phyloP scores from a whole-genome alignment of 768 basidiomycete genomes.

The Rickenella mellea region DNA sequence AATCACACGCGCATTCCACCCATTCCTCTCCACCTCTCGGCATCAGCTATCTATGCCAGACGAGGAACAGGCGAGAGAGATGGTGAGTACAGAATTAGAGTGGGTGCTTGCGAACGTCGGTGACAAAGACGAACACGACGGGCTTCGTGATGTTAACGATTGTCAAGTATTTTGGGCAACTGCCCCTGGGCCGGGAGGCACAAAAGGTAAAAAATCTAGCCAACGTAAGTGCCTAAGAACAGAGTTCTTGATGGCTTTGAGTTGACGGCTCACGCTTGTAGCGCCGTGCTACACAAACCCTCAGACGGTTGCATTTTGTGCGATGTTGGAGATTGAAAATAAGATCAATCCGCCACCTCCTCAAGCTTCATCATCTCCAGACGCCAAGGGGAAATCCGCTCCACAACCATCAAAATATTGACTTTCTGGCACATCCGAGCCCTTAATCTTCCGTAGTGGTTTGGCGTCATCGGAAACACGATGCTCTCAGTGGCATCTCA shows the following conservation, averaged over 20 bases:
- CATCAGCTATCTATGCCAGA: constrained; percentile 53
- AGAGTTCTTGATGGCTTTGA: constrained; percentile 3
- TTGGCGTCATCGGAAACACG: no score
- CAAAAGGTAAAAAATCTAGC: constrained; percentile 26
- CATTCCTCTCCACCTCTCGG: constrained; percentile 51
- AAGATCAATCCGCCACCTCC: constrained; percentile 38
- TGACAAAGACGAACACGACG: constrained; percentile 10
- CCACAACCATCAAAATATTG: no score
- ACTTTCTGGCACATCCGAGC: no score
- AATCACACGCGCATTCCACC: constrained; percentile 79
- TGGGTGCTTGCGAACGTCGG: constrained; percentile 63
- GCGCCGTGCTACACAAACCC: constrained; percentile 78
- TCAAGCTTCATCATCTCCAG: no score
- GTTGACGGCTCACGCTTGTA: constrained; percentile 27
- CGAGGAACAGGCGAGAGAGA: constrained; percentile 34
- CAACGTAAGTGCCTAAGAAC: constrained; percentile 24
- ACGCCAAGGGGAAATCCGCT: no score
- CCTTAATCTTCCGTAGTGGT: no score
- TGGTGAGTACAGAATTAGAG: constrained; percentile 47
- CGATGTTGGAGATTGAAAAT: constrained; percentile 74
- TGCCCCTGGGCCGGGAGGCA: constrained; percentile 44
- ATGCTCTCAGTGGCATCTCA: no score
- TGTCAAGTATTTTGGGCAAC: constrained; percentile 65
- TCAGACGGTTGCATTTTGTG: constrained; percentile 81
- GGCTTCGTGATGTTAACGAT: constrained; percentile 32